Evolutionary conservation across 306 rosid species (phyloP), one percentile per base, ranked within the genome.

Genomic region (Corylus americana): DNA sequence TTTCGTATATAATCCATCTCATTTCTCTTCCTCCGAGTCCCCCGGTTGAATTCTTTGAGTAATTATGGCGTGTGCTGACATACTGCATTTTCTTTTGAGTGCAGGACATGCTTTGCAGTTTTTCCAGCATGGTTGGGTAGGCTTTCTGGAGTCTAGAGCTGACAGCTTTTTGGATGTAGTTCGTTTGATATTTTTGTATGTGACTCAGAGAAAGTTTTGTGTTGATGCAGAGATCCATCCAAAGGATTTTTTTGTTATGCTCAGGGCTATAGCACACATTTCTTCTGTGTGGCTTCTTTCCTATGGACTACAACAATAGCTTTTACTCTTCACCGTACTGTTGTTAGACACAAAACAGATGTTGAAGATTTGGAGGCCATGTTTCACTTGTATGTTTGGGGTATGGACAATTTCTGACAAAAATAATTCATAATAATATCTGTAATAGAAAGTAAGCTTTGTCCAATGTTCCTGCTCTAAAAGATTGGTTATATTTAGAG

Each of bases 31-130:
- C 66, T 80, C 54, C 37, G 54, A 71, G 74, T 71, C 70, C 70
- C 64, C 48, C 25, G 55, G 73, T 62, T n/a, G 17, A 74, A 45
- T 54, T 37, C 29, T 5, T 62, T 22, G 22, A 10, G 47, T 25
- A 16, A 53, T 61, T 62, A 59, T 50, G 17, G 4, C 62, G 57
- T 79, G 16, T 86, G 81, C 81, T 90, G 47, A 83, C 63, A 53
- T 55, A 64, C 83, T 78, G 76, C 49, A 27, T 62, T 82, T 79
- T 88, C 45, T 69, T 48, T 78, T 45, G 51, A 63, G 77, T 81
- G 85, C 97, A 96, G 99, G 99, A 96, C 78, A 93, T 93, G 97
- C 90, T 96, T 68, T 96, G 97, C 92, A 91, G 99, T 94, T 91
- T 96, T 89, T 91, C 93, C 97, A 96, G 80, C 87, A 90, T 96